Conservation (phyloP, 306 rosid genomes). For the Prunus padus region DNA sequence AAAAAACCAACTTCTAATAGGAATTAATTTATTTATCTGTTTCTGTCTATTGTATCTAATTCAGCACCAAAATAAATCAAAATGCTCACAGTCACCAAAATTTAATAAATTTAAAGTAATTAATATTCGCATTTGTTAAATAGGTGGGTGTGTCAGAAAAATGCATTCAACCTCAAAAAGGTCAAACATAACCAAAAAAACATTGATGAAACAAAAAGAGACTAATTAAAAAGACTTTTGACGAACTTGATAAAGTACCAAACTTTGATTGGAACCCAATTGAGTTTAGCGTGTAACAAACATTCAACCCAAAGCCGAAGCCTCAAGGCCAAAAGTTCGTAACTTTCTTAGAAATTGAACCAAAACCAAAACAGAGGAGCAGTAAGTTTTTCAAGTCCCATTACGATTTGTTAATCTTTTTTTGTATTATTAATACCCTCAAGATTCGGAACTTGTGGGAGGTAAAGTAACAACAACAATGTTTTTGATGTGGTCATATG, state of each 20-base stretch:
- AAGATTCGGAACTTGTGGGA: constrained; percentile 23
- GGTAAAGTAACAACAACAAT: neutral
- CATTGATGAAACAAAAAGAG: constrained; percentile 12
- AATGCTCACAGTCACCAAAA: constrained; percentile 32
- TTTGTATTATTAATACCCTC: constrained; percentile 14
- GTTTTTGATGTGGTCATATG: constrained; percentile 9
- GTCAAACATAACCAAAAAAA: constrained; percentile 31
- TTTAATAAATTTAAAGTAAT: constrained; percentile 15
- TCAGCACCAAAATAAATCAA: constrained; percentile 18
- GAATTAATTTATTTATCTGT: constrained; percentile 26
- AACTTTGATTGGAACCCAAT: constrained; percentile 26
- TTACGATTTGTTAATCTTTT: neutral
- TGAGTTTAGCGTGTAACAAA: neutral
- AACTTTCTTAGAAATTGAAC: constrained; percentile 7
- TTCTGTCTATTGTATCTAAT: constrained; percentile 14
- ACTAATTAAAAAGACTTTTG: neutral
- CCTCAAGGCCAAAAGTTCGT: neutral
- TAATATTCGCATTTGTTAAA: constrained; percentile 28
- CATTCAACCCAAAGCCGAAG: neutral
- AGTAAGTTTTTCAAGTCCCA: constrained; percentile 16
- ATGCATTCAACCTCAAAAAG: constrained; percentile 22
- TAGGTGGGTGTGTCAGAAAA: constrained; percentile 40
- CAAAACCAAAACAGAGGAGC: constrained; percentile 4
- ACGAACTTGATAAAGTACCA: constrained; percentile 30
- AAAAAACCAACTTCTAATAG: constrained; percentile 21